Percentiles rank a stretch among this genome's conserved stretches.
Evolutionary conservation across 2,329 filamentous ascomycete species (phyloP).

Genomic region (Didymella segeticola): DNA sequence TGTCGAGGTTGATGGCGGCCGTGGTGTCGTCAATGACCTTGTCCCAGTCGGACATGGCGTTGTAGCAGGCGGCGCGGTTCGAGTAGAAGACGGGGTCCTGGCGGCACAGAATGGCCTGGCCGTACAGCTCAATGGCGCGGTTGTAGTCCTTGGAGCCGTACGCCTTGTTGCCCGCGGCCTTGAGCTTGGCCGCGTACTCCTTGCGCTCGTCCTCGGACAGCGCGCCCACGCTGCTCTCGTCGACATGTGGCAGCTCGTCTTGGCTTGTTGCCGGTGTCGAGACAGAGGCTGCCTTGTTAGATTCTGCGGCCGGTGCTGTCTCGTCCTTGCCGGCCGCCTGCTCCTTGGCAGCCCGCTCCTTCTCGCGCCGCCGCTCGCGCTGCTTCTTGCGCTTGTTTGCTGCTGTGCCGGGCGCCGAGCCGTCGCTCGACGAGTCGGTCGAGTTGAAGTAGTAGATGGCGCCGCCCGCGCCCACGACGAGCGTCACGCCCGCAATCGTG

Average conservation of each 20-base stretch:
- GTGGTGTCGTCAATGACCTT: conserved; percentile 97
- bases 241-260: conserved; percentile 59
- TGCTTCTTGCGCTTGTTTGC: conserved; percentile 76
- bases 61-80: conserved; percentile 97
- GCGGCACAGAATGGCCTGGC: conserved; percentile 95
- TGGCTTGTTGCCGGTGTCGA: too few species aligned
- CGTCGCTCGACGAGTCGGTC: conserved; percentile 55
- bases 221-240: conserved; percentile 52
- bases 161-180: conserved; percentile 94
- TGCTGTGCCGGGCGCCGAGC: conserved; percentile 42
- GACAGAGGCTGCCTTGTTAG: too few species aligned
- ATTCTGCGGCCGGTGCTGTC: conserved; percentile 41
- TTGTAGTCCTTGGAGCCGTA: conserved; percentile 95
- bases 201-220: conserved; percentile 70
- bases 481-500: conserved; percentile 91
- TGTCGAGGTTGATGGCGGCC: conserved; percentile 89
- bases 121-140: conserved; percentile 92
- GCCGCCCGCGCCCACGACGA: conserved; percentile 89
- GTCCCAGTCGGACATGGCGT: conserved; percentile 89
- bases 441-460: conserved; percentile 84
- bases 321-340: conserved; percentile 53
- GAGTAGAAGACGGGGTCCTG: conserved; percentile 98
- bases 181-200: conserved; percentile 87
- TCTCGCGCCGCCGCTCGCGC: conserved; percentile 87
- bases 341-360: conserved; percentile 67